Percentiles rank a stretch among this genome's conserved stretches.
Conservation (phyloP, 805 yeast species). For the Metschnikowia vanudenii region DNA sequence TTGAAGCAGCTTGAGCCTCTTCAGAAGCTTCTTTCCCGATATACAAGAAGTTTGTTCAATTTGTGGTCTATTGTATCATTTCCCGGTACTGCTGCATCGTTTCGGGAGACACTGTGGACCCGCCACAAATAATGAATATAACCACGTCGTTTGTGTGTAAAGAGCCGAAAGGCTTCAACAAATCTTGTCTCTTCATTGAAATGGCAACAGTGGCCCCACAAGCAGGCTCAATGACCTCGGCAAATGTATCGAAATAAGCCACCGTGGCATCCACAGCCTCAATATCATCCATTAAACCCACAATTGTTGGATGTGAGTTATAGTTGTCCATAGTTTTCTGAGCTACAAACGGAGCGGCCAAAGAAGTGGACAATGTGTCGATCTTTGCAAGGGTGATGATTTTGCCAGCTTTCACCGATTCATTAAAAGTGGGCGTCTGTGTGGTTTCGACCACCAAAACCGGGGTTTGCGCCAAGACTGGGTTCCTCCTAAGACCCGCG, state of each 20-base stretch:
- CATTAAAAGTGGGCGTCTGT: slow-evolving; percentile 59
- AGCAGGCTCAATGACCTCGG: slow-evolving; percentile 63
- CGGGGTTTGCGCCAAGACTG: slow-evolving; percentile 24
- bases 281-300: slow-evolving; percentile 42
- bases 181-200: slow-evolving; percentile 35
- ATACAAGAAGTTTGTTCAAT: no score
- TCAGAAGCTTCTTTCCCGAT: no score
- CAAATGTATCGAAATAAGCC: slow-evolving; percentile 48
- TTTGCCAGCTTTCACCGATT: slow-evolving; percentile 46
- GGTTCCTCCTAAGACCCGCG: slow-evolving; percentile 35
- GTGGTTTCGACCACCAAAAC: slow-evolving; percentile 52
- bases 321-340: slow-evolving; percentile 39
- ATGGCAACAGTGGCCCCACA: slow-evolving; percentile 68
- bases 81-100: slow-evolving; percentile 14
- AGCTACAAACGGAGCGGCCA: slow-evolving; percentile 61
- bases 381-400: slow-evolving; percentile 45
- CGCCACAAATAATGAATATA: slow-evolving; percentile 59
- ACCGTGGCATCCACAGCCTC: slow-evolving; percentile 59
- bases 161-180: slow-evolving; percentile 26
- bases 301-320: slow-evolving; percentile 23
- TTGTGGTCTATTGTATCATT: no score
- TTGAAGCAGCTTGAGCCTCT: no score
- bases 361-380: slow-evolving; percentile 57
- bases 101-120: slow-evolving; percentile 15
- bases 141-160: slow-evolving; percentile 42